Base-by-base conservation (phyloP, 2,329 filamentous ascomycete genomes). In the Trichoderma lentiforme region DNA sequence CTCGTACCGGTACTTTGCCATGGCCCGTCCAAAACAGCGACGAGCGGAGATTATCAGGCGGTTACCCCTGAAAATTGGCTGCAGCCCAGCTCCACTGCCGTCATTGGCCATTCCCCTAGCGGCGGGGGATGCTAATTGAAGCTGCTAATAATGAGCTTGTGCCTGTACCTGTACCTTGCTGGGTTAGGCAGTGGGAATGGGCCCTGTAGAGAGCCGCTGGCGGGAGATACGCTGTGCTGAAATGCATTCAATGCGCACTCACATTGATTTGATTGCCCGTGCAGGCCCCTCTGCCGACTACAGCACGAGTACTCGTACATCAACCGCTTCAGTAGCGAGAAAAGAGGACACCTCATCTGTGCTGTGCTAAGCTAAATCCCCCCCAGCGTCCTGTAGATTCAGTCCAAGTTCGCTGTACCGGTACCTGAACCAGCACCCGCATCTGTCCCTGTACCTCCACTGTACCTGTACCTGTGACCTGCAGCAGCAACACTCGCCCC, bases 31-130 rank as follows among this genome's bases (percentile, higher is more conserved):
- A 39, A 67, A 67, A 67, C 64, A 67, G 64, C 64, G 64, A 67
- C 51, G 43, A 28, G 64, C 64, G 64, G 64, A 67, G 64, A 67
- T 67, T 67, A 67, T 67, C 64, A 67, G 32, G 64, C 64, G 51
- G 64, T 34, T 57, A 57, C 64, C 64, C 64, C 64, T 67, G 64
- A 43, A 67, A 67, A 67, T 60, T 56, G 51, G 56, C 21, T 56
- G 64, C 64, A 57, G 18, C 51, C 51, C 47, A 53, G 47, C 32
- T 57, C 30, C 64, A 57, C 64, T 39, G 51, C 21, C 21, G 64
- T 32, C 64, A 67, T 67, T 67, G 64, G 64, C 51, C 47, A 53
- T 24, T 53, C 64, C 60, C 64, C 51, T 67, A 57, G 64, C 64
- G 64, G 39, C 62, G 39, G 61, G 36, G 36, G 34, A 32, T 32